These are phyloP conservation scores for Lasiodiplodia hormozganensis DNA, from an alignment of 2,329 filamentous ascomycete species.

Conservation along the genomic window DNA sequence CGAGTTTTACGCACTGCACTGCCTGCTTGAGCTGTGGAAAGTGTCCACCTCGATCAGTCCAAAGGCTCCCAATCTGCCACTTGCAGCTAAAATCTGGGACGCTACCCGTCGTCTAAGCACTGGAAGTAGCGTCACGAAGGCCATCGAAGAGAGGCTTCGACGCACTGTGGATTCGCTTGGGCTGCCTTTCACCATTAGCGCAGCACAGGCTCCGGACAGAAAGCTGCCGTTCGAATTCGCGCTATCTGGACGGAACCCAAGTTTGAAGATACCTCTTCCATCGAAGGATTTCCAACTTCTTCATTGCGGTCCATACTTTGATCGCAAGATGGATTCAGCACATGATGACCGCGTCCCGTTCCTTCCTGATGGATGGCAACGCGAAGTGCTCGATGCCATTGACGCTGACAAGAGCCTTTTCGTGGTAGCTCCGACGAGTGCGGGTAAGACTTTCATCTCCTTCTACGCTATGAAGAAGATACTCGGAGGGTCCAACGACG, in stretches of 20 bases:
- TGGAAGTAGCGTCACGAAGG: constrained; percentile 49
- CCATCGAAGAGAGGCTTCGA: constrained; percentile 47
- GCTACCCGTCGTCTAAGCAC: constrained; percentile 48
- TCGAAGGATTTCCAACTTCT: constrained; percentile 70
- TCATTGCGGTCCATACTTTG: constrained; percentile 75
- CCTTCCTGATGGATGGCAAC: constrained; percentile 78
- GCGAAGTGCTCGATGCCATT: constrained; percentile 74
- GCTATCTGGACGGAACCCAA: constrained; percentile 36
- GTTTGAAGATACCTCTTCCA: constrained; percentile 47
- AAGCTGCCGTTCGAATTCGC: constrained; percentile 53
- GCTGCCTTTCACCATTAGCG: constrained; percentile 44
- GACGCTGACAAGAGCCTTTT: constrained; percentile 74
- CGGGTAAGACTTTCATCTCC: constrained; percentile 83
- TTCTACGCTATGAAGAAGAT: constrained; percentile 86
- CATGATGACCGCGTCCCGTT: constrained; percentile 75
- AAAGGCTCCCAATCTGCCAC: constrained; percentile 47
- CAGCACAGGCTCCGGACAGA: constrained; percentile 43
- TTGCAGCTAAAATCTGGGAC: constrained; percentile 57
- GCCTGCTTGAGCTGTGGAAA: constrained; percentile 58
- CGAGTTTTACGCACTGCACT: constrained; percentile 58
- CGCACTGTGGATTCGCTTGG: constrained; percentile 48
- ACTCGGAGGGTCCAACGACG: constrained; percentile 70
- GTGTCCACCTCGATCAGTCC: constrained; percentile 1
- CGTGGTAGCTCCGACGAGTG: constrained; percentile 78
- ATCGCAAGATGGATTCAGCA: constrained; percentile 73